Base-by-base conservation (phyloP, 2,329 filamentous ascomycete genomes). In the Bipolaris sorokiniana region DNA sequence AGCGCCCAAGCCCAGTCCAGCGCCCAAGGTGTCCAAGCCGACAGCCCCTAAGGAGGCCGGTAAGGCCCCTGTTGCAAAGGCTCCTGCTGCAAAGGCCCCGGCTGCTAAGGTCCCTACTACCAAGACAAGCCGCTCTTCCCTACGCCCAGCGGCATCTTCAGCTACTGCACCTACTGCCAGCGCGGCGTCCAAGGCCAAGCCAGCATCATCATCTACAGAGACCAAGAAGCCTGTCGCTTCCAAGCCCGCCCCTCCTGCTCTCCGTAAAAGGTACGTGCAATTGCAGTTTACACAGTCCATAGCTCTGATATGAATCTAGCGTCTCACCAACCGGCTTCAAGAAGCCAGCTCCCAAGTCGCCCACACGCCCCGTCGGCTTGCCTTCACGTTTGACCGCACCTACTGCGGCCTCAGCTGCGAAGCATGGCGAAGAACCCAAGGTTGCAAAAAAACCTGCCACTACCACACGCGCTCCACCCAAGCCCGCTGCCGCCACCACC, bases 371-470 rank as follows among this genome's bases (percentile, higher is more conserved):
- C 9, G 80, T 87, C 49, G 85, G 84, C 54, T 79, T 92, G 1
- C 87, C 89, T 7, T 80, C 88, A 9, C 87, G 88, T 55, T 79
- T 92, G 28, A 89, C 83, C 22, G 87, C 88, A 5, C 89, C 88
- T 31, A 92, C 90, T 3, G 85, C 89, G 22, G 83, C 90, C 0
- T 92, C 86, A 1, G 85, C 84, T 15, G 88, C 86, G 13, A 91
- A 88, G 74, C 80, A 83, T 48, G 71, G 74, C 47, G 62, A 71
- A 55, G 59, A 71, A 56, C 60, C 61, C 40, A 81, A 82, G 10
- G 72, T 78, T 15, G 79, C 60, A 7, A 69, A 70, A 42, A 72
- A 74, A 50, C 66, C 75, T 72, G 53, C 79, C 74, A 61, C 76
- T 71, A 59, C 80, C 71, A 64, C 73, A 7, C 72, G 67, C 33